Base-by-base conservation (phyloP, 2,329 filamentous ascomycete species). In the Thyridium curvatum region DNA sequence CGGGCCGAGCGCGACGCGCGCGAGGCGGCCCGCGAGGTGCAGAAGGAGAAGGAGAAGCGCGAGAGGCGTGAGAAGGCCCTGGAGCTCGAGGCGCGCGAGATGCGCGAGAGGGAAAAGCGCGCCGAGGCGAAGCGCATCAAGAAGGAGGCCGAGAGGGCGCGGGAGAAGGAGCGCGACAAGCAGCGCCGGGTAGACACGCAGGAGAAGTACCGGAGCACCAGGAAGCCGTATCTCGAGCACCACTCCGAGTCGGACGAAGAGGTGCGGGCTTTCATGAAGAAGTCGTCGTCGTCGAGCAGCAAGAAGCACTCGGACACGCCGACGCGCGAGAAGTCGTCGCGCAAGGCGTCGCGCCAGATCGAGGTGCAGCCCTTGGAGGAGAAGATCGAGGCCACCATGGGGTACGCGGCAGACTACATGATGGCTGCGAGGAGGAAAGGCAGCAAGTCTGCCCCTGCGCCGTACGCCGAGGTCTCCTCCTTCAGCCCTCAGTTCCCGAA, bases 21-120 rank as follows among this genome's bases (percentile, higher is more conserved):
- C 6, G 21, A 26, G 6, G 41, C 31, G 6, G 41, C 31, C 43
- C 62, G 60, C 34, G 68, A 68, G 16, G 58, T 58, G 47, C 56
- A 60, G 32, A 55, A 46, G 33, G 66, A 68, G 35, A 59, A 56
- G 37, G 61, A 61, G 36, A 47, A 46, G 35, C 59, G 32, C 52
- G 64, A 35, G 48, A 45, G 47, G 32, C 64, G 61, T 33, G 68
- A 69, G 8, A 59, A 37, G 33, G 13, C 32, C 10, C 37, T 40
- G 28, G 52, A 59, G 28, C 52, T 53, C 40, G 57, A 62, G 17
- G 48, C 41, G 18, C 35, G 39, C 17, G 52, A 52, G 35, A 47
- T 34, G 34, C 49, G 52, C 8, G 48, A 52, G 34, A 42, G 39
- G 30, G 41, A 43, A 12, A 58, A 34, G 32, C 15, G 38, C 12